Conservation (phyloP, 305 asterid genomes). For the Coffea humblotiana region DNA sequence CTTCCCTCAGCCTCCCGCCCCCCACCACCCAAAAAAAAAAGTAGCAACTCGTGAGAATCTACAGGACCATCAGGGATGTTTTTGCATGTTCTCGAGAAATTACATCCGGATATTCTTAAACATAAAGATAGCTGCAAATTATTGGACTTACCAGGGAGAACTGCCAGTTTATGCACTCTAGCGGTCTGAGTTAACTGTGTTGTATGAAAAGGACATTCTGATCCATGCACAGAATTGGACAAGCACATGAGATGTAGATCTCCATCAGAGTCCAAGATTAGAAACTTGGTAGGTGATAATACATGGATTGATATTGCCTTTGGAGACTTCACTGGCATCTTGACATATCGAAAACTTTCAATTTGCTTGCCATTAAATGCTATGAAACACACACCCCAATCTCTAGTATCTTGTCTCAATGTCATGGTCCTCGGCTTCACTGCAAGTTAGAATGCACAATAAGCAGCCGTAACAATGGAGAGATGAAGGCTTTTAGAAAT, state of each 20-base stretch:
- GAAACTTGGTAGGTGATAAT: constrained; percentile 51
- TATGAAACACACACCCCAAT: constrained; percentile 51
- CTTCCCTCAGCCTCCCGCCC: neutral
- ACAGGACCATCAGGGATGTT: neutral
- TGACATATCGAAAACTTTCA: constrained; percentile 31
- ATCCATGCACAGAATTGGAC: constrained; percentile 45
- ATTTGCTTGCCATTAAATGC: constrained; percentile 50
- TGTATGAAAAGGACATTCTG: constrained; percentile 43
- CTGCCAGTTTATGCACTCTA: constrained; percentile 64
- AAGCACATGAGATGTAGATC: constrained; percentile 56
- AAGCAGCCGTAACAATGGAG: constrained; percentile 54
- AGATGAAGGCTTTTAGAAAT: constrained; percentile 36
- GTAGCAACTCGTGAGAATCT: neutral
- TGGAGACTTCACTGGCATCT: constrained; percentile 41
- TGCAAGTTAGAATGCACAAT: constrained; percentile 71
- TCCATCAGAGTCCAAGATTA: constrained; percentile 75
- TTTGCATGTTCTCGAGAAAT: constrained; percentile 15
- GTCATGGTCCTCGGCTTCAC: constrained; percentile 68
- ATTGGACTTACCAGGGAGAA: constrained; percentile 55
- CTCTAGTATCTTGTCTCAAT: constrained; percentile 67
- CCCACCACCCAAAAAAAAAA: neutral
- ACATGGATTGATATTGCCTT: constrained; percentile 69
- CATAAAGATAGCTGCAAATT: constrained; percentile 30
- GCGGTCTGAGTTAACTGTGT: constrained; percentile 51
- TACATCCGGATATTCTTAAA: neutral